Conservation (phyloP, 2,329 filamentous ascomycete genomes). For the Paraphaeosphaeria minitans region DNA sequence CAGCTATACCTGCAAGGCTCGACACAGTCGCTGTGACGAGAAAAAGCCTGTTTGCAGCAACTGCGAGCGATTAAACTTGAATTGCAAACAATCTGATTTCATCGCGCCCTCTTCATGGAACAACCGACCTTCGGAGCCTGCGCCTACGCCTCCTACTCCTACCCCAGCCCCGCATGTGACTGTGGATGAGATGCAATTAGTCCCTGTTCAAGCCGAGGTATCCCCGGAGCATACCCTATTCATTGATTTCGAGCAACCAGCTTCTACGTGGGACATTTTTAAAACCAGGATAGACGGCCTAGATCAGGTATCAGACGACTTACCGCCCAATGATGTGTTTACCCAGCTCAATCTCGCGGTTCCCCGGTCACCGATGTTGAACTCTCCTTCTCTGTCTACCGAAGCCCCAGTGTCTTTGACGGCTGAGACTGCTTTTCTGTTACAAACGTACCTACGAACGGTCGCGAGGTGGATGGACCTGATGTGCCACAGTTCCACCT, state of each 20-base stretch:
- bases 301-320: conserved; percentile 22
- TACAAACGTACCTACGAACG: conserved; percentile 39
- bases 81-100: conserved; percentile 34
- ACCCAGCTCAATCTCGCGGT: conserved; percentile 17
- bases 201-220: conserved; percentile 13
- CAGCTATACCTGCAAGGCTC: conserved; percentile 41
- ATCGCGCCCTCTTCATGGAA: conserved; percentile 22
- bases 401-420: conserved; percentile 24
- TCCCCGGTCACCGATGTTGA: conserved; percentile 16
- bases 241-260: conserved; percentile 8
- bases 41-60: conserved; percentile 41
- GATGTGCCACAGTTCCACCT: conserved; percentile 37
- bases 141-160: not conserved
- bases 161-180: not conserved
- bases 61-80: conserved; percentile 35
- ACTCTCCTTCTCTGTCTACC: conserved; percentile 8
- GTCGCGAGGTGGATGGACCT: conserved; percentile 45
- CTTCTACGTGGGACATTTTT: conserved; percentile 33
- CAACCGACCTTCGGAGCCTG: not conserved
- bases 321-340: conserved; percentile 17
- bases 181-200: not conserved
- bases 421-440: conserved; percentile 37
- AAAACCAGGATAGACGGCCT: conserved; percentile 30
- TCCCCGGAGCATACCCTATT: conserved; percentile 7
- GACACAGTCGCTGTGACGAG: conserved; percentile 45